Base-by-base conservation (phyloP, 2,329 filamentous ascomycete species). In the Diaporthe ilicicola region DNA sequence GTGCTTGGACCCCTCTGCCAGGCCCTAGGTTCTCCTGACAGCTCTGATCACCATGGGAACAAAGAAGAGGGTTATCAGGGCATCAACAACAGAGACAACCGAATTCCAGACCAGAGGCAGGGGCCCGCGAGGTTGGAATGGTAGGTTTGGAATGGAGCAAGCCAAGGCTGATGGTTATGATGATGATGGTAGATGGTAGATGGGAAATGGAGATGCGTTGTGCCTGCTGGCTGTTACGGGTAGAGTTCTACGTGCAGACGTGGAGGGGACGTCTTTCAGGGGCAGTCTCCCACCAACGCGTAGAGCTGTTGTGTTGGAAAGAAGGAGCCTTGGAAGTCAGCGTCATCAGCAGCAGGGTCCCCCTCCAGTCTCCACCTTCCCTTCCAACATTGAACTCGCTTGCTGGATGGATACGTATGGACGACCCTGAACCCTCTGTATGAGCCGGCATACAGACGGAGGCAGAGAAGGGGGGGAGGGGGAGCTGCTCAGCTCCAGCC, bases 161-260 rank as follows among this genome's bases (percentile, higher is more conserved):
- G 42, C 12, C 10, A 17, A 15, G 4, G 39, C 56, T 62, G 56
- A 22, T 32, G 27, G 29, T 12, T 6, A 9, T 7, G 50, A 39
- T 39, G 19, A 17, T 29, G n/a, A 51, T 9, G 19, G 46, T 12
- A 50, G 2, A 12, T 10, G 15, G 34, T 32, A 56, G 34, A 56
- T 4, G 34, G 17, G 54, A 24, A n/a, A 27, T 22, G 37, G 32
- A 55, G 15, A 50, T 15, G 22, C 22, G 48, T 27, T 15, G 24
- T 59, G 37, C 34, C 15, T 39, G 53, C 54, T 56, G 34, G 32
- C 54, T 61, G 55, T 61, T 61, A 61, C 55, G 55, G n/a, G 24
- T 61, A 44, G 54, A 56, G 27, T 17, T n/a, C n/a, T n/a, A n/a
- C n/a, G n/a, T n/a, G n/a, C n/a, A n/a, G n/a, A n/a, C n/a, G n/a